These are phyloP conservation scores for Narthecium ossifragum DNA, from an alignment of 106 monocot genomes.

Conservation along the genomic window DNA sequence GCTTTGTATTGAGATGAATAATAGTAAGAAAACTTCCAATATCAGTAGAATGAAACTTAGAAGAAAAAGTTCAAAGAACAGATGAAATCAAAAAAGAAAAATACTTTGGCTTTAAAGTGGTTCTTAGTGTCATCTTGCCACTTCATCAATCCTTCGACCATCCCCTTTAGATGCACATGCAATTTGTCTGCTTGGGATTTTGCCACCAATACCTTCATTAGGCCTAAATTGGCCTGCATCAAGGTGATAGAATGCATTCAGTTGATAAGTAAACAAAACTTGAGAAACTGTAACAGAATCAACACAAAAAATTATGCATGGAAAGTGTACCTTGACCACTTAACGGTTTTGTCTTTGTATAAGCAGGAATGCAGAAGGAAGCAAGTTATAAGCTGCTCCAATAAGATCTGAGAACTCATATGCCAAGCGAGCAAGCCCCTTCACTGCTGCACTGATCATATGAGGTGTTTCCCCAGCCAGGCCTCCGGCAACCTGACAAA, in stretches of 20 bases:
- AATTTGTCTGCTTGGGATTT: slow-evolving; percentile 71
- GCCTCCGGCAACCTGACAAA: slow-evolving; percentile 61
- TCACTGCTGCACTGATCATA: slow-evolving; percentile 89
- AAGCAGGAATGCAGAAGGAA: slow-evolving; percentile 81
- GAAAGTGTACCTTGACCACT: slow-evolving; percentile 63
- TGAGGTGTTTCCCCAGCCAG: slow-evolving; percentile 70
- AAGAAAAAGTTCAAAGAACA: too few relatives aligned
- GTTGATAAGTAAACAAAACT: background rate
- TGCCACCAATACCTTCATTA: slow-evolving; percentile 85
- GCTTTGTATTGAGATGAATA: too few relatives aligned
- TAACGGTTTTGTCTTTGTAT: slow-evolving; percentile 83
- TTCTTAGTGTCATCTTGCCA: slow-evolving; percentile 82
- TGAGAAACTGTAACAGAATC: background rate
- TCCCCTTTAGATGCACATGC: slow-evolving; percentile 58
- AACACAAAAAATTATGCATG: background rate
- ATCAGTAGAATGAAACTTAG: too few relatives aligned
- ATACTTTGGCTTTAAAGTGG: slow-evolving; percentile 92
- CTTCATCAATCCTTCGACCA: slow-evolving; percentile 80
- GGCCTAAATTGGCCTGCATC: slow-evolving; percentile 83
- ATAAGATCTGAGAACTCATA: slow-evolving; percentile 99
- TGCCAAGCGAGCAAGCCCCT: slow-evolving; percentile 82
- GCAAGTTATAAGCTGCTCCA: slow-evolving; percentile 66
- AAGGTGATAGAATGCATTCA: background rate
- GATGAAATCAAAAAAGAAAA: too few relatives aligned
- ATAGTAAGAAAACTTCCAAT: too few relatives aligned